Evolutionary conservation across 495 filamentous ascomycete genomes (phyloP).

Genomic region (Aspergillus saccharolyticus): DNA sequence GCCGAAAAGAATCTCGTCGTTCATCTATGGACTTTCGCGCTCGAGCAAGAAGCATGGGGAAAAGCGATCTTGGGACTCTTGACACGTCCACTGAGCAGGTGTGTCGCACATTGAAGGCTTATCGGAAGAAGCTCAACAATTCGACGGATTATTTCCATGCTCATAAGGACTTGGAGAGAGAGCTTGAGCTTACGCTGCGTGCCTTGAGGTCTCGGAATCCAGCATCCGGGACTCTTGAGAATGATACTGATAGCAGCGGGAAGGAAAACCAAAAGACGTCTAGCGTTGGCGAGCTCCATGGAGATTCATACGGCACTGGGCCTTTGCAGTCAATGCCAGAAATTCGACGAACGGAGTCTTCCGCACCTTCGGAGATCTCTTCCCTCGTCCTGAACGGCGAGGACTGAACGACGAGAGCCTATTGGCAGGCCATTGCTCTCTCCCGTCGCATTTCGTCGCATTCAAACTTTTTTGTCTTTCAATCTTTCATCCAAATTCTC

Average conservation of each 20-base stretch:
- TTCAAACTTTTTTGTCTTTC: too few species aligned
- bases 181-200: conserved; percentile 68
- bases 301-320: conserved; percentile 23
- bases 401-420: neutral
- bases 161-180: conserved; percentile 70
- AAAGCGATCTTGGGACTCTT: conserved; percentile 57
- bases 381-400: neutral
- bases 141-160: conserved; percentile 59
- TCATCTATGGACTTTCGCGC: conserved; percentile 56
- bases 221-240: conserved; percentile 32
- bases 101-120: conserved; percentile 71
- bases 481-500: neutral
- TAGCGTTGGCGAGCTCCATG: conserved; percentile 19
- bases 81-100: conserved; percentile 75
- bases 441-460: too few species aligned
- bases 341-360: conserved; percentile 21
- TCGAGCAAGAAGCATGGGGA: conserved; percentile 48
- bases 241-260: conserved; percentile 43
- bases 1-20: conserved; percentile 31
- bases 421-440: neutral
- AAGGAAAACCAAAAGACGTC: conserved; percentile 36
- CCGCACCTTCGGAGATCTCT: neutral
- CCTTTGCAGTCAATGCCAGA: conserved; percentile 38
- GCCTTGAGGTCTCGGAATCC: conserved; percentile 55
- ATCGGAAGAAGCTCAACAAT: conserved; percentile 73